Base-by-base conservation (phyloP, 1,284 basidiomycete species). In the Agroathelia rolfsii region DNA sequence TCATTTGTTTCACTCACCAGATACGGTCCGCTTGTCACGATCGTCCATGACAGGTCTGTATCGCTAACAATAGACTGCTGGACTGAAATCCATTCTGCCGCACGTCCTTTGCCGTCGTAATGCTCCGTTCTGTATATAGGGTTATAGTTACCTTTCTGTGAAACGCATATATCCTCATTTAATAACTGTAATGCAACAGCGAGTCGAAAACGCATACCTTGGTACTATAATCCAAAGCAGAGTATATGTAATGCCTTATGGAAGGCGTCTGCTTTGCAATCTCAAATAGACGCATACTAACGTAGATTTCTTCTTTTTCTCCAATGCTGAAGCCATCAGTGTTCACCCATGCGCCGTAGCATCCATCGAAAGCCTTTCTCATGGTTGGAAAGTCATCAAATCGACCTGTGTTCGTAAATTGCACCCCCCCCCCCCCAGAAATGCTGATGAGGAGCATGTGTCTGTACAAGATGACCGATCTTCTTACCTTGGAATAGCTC, bases 1-100 rank as follows among this genome's bases (percentile, higher is more conserved):
- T 8, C 22, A 52, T 61, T 38, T n/a, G n/a, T n/a, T n/a, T n/a
- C n/a, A n/a, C 64, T 62, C 24, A 69, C 64, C 46, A 47, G 46
- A 38, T 52, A 52, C 6, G 46, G 42, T 3, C 42, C 44, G 4
- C 44, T 46, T 10, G 39, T 44, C 8, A 50, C 37, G 20, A 33
- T 33, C 11, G 42, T 48, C 44, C 49, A 50, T 2, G 41, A 30
- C 29, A 51, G 40, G 3, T 35, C 48, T 9, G 38, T 32, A 9
- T 40, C 40, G 19, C 27, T 15, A 7, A 31, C 26, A 3, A 17
- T 32, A 13, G 47, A 46, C 3, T 38, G 32, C 38, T 51, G 49
- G 11, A 34, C 38, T 22, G 38, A 39, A 16, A 51, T 13, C 26
- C 34, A 49, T 3, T 51, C 50, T 3, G 32, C 38, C 11, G 51